A percentile compares a stretch with the other conserved stretches of the same genome.
Conservation (phyloP, 2,329 filamentous ascomycete species). For the Cylindrodendrum hubeiense region DNA sequence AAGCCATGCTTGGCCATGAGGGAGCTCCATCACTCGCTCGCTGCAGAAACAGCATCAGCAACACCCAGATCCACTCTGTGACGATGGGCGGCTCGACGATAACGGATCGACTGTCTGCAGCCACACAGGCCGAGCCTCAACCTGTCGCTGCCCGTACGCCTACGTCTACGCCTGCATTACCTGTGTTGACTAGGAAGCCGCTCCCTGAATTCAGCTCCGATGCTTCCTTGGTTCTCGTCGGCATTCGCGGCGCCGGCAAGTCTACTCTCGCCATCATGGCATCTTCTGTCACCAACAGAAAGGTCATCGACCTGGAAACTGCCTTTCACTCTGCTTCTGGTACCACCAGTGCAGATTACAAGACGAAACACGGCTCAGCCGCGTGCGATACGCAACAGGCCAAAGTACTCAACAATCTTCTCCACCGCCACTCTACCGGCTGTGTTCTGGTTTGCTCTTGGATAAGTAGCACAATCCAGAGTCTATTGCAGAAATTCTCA, state of each 20-base stretch:
- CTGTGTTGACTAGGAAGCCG: no score
- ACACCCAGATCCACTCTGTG: neutral
- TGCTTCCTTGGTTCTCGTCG: conserved; percentile 80
- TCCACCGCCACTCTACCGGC: conserved; percentile 68
- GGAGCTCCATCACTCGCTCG: conserved; percentile 5
- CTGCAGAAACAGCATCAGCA: neutral
- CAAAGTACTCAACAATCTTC: conserved; percentile 69
- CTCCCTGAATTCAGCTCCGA: conserved; percentile 63
- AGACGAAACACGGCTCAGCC: conserved; percentile 70
- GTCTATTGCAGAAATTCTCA: conserved; percentile 70
- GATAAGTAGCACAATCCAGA: conserved; percentile 73
- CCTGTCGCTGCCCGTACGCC: no score
- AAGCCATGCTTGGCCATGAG: conserved; percentile 49
- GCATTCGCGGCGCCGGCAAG: conserved; percentile 80
- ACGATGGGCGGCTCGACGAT: no score
- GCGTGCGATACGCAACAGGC: conserved; percentile 74
- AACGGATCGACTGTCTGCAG: no score
- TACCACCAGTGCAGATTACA: conserved; percentile 71
- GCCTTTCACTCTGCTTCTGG: conserved; percentile 75
- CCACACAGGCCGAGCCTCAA: no score
- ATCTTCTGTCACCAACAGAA: conserved; percentile 75
- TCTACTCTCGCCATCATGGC: conserved; percentile 82
- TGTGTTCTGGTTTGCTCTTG: conserved; percentile 80
- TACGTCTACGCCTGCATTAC: no score
- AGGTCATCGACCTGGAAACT: conserved; percentile 76